phyloP scores from a whole-genome alignment of 192 early-diverging fungal species.

The Allomyces macrogynus region DNA sequence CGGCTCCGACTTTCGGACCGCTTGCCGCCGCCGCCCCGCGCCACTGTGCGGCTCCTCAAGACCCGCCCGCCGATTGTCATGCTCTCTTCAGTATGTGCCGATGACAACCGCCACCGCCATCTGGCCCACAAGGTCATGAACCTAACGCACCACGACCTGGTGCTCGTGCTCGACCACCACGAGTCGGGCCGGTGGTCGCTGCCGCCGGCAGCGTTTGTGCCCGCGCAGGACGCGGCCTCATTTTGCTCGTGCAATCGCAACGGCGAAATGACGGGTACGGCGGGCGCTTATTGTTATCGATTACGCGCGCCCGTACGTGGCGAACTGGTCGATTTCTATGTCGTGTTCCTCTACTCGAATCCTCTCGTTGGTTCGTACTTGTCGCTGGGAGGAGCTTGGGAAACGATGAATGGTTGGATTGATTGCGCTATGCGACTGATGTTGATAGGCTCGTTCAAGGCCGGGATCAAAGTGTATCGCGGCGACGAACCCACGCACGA shows the following conservation, averaged over 20 bases:
- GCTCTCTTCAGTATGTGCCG: too few species aligned
- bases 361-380: neutral
- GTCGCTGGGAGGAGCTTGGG: too few species aligned
- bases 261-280: neutral
- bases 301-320: neutral
- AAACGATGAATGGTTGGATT: too few species aligned
- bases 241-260: neutral
- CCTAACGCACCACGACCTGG: neutral
- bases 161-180: slow-evolving; percentile 1
- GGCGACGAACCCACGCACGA: neutral
- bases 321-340: neutral
- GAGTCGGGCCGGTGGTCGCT: neutral
- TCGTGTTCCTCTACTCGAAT: neutral
- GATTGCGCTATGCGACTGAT: too few species aligned
- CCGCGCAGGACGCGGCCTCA: neutral
- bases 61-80: too few species aligned
- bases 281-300: neutral
- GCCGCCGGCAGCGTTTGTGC: neutral
- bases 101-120: neutral
- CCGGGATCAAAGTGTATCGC: neutral
- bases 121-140: neutral
- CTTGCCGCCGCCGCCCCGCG: too few species aligned
- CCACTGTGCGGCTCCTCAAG: too few species aligned
- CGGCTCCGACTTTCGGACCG: too few species aligned
- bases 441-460: neutral